Evolutionary conservation across 805 yeast genomes (phyloP), one percentile per base, ranked within the genome.

Genomic region (Nakazawaea wyomingensis): DNA sequence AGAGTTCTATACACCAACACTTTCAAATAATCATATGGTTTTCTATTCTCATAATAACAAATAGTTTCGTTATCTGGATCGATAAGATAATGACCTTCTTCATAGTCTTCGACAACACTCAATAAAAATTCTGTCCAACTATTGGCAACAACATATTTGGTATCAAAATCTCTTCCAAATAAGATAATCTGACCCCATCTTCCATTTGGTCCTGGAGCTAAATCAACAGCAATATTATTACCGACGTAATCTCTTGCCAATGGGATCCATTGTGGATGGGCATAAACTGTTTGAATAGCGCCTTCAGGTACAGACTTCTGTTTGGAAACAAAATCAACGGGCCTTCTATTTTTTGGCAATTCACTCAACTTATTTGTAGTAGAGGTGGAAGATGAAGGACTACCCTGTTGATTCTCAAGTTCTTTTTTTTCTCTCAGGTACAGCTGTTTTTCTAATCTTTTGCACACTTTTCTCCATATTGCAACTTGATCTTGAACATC

Each of bases 261-360:
- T 3, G 99, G 98, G 46, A 91, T 80, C 99, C 99, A 91, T 54
- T 76, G 78, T 4, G 87, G 80, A 60, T 87, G 87, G n/a, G 96
- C 91, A 62, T 88, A 93, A 5, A 80, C 78, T 7, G 76, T 72
- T 58, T 85, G 85, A 35, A 89, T 69, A 10, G 80, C 66, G 5
- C 80, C 82, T 16, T 85, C 85, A 7, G 99, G 99, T 13, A 87
- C 70, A 0, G 93, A 81, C 46, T 71, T 72, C 63, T 83, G 82
- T 59, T 62, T 60, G 32, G 80, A 62, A 52, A 62, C 61, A 49
- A 72, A 69, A 44, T 66, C 64, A 20, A 47, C 42, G 8, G 50
- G 48, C 28, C 39, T 34, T 27, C 47, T 39, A 22, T 47, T 41
- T 20, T 41, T 36, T 33, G 47, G 47, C 13, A 43, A 33, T 6